phyloP scores from a whole-genome alignment of 441 rosid genomes.

The Croton setiger region DNA sequence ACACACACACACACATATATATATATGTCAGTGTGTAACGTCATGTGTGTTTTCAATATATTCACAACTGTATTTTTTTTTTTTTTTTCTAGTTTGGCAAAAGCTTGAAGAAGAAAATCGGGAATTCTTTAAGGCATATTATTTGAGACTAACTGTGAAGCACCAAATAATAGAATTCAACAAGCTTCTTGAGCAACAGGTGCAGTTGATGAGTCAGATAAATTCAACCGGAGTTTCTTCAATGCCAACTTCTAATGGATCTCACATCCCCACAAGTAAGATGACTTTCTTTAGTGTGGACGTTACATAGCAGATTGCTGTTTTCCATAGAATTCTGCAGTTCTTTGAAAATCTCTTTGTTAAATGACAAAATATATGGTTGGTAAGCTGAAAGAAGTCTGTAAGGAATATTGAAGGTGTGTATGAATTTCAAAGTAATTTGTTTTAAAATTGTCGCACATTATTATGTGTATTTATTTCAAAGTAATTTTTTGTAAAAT shows the following conservation, averaged over 20 bases:
- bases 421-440: neutral
- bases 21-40: neutral
- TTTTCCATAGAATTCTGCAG: neutral
- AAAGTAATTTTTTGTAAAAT: neutral
- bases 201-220: slow-evolving; percentile 70
- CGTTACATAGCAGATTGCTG: neutral
- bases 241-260: slow-evolving; percentile 69
- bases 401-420: neutral
- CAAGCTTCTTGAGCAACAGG: slow-evolving; percentile 91
- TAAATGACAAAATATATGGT: neutral
- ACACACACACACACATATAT: neutral
- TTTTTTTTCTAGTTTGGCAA: slow-evolving; percentile 81
- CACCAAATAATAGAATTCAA: slow-evolving; percentile 93
- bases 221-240: slow-evolving; percentile 54
- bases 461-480: neutral
- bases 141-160: slow-evolving; percentile 85
- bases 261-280: slow-evolving; percentile 70
- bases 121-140: slow-evolving; percentile 92
- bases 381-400: slow-evolving; percentile 4
- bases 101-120: slow-evolving; percentile 98
- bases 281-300: slow-evolving; percentile 11
- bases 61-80: slow-evolving; percentile 11
- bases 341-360: neutral
- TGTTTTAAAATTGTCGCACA: too few species aligned
- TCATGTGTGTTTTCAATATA: neutral